Percentiles rank a stretch among this genome's conserved stretches.
phyloP scores from a whole-genome alignment of 148 eudicot species.

The Silene latifolia region DNA sequence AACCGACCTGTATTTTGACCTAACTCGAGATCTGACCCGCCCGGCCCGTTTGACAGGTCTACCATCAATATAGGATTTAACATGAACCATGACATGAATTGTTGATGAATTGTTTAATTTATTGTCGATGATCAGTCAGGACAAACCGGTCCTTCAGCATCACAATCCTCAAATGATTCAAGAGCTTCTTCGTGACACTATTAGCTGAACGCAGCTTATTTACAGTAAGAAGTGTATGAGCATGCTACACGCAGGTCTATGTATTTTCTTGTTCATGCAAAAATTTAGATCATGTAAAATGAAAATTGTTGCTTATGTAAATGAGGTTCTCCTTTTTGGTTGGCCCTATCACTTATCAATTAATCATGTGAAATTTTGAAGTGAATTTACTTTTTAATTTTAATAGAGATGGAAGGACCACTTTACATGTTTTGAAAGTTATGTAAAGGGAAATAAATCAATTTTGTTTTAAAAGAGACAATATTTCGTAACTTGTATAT shows the following conservation, averaged over 20 bases:
- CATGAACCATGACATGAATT: too few species aligned
- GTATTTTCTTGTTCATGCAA: not conserved
- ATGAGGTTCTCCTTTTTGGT: slow-evolving; percentile 7
- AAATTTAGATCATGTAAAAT: slow-evolving; percentile 19
- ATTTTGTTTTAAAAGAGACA: too few species aligned
- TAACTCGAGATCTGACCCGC: too few species aligned
- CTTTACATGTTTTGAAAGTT: too few species aligned
- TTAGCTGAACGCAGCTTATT: not conserved
- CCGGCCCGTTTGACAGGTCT: too few species aligned
- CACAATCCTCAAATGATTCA: slow-evolving; percentile 20
- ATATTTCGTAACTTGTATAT: too few species aligned
- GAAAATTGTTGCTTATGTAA: slow-evolving; percentile 17
- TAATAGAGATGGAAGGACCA: not conserved
- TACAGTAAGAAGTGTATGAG: slow-evolving; percentile 4
- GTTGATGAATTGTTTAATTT: not conserved
- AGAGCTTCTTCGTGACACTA: slow-evolving; percentile 3
- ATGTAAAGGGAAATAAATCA: too few species aligned
- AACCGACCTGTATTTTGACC: too few species aligned
- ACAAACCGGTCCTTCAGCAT: slow-evolving; percentile 9
- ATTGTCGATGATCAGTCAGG: slow-evolving; percentile 9
- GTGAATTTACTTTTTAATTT: slow-evolving; percentile 7
- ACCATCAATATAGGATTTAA: too few species aligned
- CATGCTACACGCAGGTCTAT: not conserved
- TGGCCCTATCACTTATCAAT: not conserved
- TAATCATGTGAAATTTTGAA: not conserved